These are phyloP conservation scores for Umbelopsis vinacea DNA, from an alignment of 192 early-diverging fungal species.

Conservation along the genomic window DNA sequence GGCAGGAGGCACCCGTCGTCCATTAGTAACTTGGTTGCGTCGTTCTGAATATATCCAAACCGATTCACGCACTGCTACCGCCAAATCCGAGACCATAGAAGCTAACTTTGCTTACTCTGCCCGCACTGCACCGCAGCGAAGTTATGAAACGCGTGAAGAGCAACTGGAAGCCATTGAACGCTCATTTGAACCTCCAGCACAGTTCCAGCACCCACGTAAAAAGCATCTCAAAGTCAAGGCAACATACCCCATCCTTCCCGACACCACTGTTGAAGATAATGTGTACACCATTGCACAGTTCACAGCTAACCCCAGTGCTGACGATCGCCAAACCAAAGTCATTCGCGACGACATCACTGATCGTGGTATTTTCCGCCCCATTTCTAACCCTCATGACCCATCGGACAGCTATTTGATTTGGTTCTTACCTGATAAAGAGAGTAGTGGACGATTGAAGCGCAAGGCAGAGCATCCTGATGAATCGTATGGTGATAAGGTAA, in stretches of 20 bases:
- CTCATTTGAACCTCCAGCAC: constrained; percentile 44
- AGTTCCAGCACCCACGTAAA: constrained; percentile 53
- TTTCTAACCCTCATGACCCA: constrained; percentile 37
- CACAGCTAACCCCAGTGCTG: constrained; percentile 50
- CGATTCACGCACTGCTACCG: constrained; percentile 46
- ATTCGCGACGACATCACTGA: constrained; percentile 28
- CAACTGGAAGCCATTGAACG: constrained; percentile 52
- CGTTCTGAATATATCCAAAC: constrained; percentile 58
- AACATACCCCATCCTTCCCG: constrained; percentile 58
- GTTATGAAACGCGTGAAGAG: constrained; percentile 44
- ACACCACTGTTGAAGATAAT: constrained; percentile 54
- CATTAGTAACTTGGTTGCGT: constrained; percentile 57
- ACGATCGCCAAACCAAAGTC: constrained; percentile 26
- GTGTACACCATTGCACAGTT: constrained; percentile 57
- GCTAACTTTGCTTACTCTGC: constrained; percentile 36
- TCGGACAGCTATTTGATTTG: constrained; percentile 41
- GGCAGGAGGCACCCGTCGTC: constrained; percentile 32
- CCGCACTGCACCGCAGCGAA: constrained; percentile 30
- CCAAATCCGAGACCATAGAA: constrained; percentile 33
- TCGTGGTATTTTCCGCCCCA: constrained; percentile 40
- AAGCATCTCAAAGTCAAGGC: constrained; percentile 49
- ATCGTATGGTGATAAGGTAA: constrained; percentile 27
- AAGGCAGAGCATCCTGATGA: constrained; percentile 27
- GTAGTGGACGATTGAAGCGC: constrained; percentile 24
- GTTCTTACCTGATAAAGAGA: constrained; percentile 40